Conservation (phyloP, 2,329 filamentous ascomycete species). For the Parastagonospora avenae region DNA sequence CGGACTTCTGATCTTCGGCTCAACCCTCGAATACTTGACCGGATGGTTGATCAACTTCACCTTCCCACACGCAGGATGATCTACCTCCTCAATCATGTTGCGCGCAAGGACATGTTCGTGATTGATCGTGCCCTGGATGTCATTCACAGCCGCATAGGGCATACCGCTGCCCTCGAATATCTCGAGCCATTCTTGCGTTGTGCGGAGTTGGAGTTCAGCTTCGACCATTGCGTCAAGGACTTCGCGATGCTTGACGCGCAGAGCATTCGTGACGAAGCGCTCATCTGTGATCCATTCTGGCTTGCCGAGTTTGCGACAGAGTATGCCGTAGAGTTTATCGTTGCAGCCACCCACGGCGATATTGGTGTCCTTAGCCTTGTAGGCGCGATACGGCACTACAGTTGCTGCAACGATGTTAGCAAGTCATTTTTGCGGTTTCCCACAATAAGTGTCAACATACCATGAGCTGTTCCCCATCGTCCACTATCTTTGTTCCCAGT, state of each 20-base stretch:
- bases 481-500: conserved; percentile 86
- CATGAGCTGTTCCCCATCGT: conserved; percentile 94
- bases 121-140: conserved; percentile 81
- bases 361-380: conserved; percentile 65
- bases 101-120: conserved; percentile 80
- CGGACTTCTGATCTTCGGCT: conserved; percentile 73
- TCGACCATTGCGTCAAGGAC: conserved; percentile 81
- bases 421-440: neutral
- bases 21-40: conserved; percentile 86
- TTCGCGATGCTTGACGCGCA: conserved; percentile 69
- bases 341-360: conserved; percentile 68
- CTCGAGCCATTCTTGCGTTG: conserved; percentile 85
- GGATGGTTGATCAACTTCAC: conserved; percentile 92
- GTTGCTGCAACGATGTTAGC: conserved; percentile 63
- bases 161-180: conserved; percentile 88
- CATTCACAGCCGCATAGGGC: conserved; percentile 93
- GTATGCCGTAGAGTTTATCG: conserved; percentile 64
- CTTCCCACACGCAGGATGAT: conserved; percentile 80
- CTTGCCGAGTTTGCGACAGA: conserved; percentile 62
- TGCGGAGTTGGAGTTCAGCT: conserved; percentile 71
- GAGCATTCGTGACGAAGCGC: conserved; percentile 63
- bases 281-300: conserved; percentile 63
- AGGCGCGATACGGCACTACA: conserved; percentile 92
- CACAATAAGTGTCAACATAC: conserved; percentile 52
- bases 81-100: conserved; percentile 85